Base-by-base conservation (phyloP, 768 basidiomycete genomes). In the Panus rudis region DNA sequence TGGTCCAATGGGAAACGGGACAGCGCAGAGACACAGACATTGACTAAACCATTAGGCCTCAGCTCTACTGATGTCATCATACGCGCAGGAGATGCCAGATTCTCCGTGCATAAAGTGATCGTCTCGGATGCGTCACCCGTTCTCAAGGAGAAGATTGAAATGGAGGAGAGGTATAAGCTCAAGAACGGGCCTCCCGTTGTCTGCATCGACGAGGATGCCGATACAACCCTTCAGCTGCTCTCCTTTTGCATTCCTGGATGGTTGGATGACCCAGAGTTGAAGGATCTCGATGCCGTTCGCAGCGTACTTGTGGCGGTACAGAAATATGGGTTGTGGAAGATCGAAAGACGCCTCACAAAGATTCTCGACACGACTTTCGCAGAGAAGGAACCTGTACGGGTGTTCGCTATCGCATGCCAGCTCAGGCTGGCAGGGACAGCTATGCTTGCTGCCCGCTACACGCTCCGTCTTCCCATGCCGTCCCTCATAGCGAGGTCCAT, bases 261-360 rank as follows among this genome's bases (percentile, higher is more conserved):
- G n/a, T 4, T 52, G 3, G 26, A 39, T 6, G 19, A 19, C 21
- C 40, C 45, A 4, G n/a, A 14, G 6, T 19, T 46, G 25, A 2
- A 27, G 2, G 28, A 28, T 2, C 10, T 46, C 4, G 43, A 50
- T 7, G 35, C 27, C n/a, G 26, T 40, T 2, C 22, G 40, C 20
- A 28, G 7, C 12, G 37, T 53, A 17, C 37, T 55, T 7, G 48
- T 41, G 3, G 46, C 53, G 2, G 48, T 49, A 2, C 24, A 37
- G 20, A 61, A 61, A 40, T 61, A 59, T 41, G 43, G 54, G 7
- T 51, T 61, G 49, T n/a, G n/a, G n/a, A n/a, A n/a, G n/a, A n/a
- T n/a, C n/a, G n/a, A n/a, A n/a, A n/a, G n/a, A n/a, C n/a, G n/a
- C n/a, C 34, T 37, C 16, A 17, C 34, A 17, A 8, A 7, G 7